Conservation (phyloP, 768 basidiomycete genomes). For the Mycena maculata region DNA sequence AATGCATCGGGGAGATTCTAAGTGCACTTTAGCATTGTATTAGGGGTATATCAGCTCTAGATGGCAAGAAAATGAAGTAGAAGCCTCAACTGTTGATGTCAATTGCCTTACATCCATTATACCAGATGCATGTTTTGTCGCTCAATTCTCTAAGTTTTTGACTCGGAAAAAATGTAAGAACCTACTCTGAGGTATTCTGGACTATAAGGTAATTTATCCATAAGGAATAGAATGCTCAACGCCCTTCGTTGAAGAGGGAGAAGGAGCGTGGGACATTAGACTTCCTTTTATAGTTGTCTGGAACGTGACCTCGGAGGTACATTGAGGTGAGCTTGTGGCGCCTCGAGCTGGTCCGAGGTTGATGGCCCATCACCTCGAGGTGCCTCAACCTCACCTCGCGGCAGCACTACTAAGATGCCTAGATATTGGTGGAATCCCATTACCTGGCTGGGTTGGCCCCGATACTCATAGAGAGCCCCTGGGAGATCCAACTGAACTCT, state of each 20-base stretch:
- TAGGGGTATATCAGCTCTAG: too few species aligned
- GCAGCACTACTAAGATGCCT: conserved; percentile 6
- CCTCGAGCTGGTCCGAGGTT: conserved; percentile 8
- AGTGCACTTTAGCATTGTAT: too few species aligned
- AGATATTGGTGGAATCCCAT: background rate
- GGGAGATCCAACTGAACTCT: background rate
- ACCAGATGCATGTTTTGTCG: background rate
- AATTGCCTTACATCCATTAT: background rate
- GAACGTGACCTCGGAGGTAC: background rate
- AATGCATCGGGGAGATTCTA: too few species aligned
- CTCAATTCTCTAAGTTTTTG: background rate
- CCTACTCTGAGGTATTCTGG: background rate
- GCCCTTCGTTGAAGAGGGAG: background rate
- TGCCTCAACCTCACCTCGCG: too few species aligned
- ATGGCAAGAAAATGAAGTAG: background rate
- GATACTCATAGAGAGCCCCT: too few species aligned
- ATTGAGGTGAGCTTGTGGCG: conserved; percentile 3
- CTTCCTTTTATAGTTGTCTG: background rate
- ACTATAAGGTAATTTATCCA: background rate
- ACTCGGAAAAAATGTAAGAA: background rate
- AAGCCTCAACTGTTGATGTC: background rate
- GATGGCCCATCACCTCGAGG: too few species aligned
- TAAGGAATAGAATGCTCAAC: background rate
- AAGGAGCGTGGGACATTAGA: background rate
- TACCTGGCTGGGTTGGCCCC: too few species aligned